Base-by-base conservation (phyloP, 805 yeast species). In the Candida anglica region DNA sequence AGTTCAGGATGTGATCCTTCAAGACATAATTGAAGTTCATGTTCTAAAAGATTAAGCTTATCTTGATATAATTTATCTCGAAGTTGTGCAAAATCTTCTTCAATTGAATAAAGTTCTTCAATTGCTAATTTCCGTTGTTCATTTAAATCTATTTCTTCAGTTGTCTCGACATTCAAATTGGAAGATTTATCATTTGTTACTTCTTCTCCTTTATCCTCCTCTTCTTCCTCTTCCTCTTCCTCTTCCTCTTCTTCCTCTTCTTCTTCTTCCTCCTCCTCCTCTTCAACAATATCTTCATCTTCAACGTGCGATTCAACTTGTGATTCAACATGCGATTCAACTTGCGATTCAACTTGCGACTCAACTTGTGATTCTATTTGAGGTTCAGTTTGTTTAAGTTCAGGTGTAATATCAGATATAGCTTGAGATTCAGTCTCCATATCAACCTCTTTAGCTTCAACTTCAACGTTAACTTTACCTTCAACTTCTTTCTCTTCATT, bases 1-100 rank as follows among this genome's bases (percentile, higher is more conserved):
- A 91, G 71, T 47, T 89, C 96, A 0, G 98, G 98, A 58, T 93
- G 98, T 15, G 87, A 75, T 9, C 96, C 96, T 42, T 81, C 82
- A 21, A 81, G 63, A 60, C 98, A 89, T 72, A 91, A 75, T 48
- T 82, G 82, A 40, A 91, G 64, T 56, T 93, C 98, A 28, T 83
- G 81, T 45, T 86, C 86, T 43, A 85, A 70, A 41, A 85, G 75
- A 23, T 73, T 67, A 50, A 89, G 63, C 54, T 86, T 89, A 53
- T 88, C 95, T 40, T 83, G 88, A 57, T 84, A 91, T 32, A 93
- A 64, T 48, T 75, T 73, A 56, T 93, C 97, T 42, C 96, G 76
- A 36, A 91, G 67, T 41, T 75, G 70, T 5, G 98, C 97, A 68
- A 89, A 93, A 35, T 82, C 83, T 27, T 81, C 67, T 54, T 93